Evolutionary conservation across 345 rosid species (phyloP).

Genomic region (Eucalyptus viminalis): DNA sequence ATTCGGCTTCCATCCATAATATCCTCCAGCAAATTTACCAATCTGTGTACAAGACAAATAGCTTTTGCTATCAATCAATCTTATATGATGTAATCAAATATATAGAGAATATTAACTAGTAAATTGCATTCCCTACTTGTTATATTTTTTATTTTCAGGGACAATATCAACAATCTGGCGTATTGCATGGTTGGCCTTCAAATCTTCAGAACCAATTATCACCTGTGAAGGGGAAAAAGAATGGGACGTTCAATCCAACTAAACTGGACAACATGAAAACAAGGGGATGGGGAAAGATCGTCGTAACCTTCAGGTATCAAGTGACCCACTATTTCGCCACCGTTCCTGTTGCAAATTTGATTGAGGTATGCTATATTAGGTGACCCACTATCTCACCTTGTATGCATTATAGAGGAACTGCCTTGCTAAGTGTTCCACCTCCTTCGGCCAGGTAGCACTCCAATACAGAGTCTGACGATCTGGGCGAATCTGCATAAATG

Average conservation of each 20-base stretch:
- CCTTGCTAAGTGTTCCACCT: conserved; percentile 82
- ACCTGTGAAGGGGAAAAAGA: conserved; percentile 36
- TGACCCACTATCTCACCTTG: conserved; percentile 40
- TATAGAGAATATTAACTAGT: background rate
- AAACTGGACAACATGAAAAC: background rate
- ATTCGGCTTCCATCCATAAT: conserved; percentile 99
- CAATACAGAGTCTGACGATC: conserved; percentile 98
- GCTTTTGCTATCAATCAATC: background rate
- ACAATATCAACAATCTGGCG: conserved; percentile 87
- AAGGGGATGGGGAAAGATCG: background rate
- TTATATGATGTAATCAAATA: background rate
- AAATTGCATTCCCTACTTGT: conserved; percentile 39
- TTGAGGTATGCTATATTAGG: background rate
- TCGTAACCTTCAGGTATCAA: background rate
- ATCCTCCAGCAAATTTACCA: conserved; percentile 94
- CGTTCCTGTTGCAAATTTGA: background rate
- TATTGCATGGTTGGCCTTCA: conserved; percentile 95
- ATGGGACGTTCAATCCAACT: background rate
- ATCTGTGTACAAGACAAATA: conserved; percentile 21
- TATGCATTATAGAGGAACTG: conserved; percentile 92
- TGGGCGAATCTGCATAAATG: conserved; percentile 63
- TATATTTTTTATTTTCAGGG: conserved; percentile 90
- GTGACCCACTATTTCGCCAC: background rate
- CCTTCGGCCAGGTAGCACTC: conserved; percentile 99
- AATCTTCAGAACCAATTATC: conserved; percentile 77